Evolutionary conservation across 2,329 filamentous ascomycete species (phyloP).

Genomic region (Fusarium dimerum): DNA sequence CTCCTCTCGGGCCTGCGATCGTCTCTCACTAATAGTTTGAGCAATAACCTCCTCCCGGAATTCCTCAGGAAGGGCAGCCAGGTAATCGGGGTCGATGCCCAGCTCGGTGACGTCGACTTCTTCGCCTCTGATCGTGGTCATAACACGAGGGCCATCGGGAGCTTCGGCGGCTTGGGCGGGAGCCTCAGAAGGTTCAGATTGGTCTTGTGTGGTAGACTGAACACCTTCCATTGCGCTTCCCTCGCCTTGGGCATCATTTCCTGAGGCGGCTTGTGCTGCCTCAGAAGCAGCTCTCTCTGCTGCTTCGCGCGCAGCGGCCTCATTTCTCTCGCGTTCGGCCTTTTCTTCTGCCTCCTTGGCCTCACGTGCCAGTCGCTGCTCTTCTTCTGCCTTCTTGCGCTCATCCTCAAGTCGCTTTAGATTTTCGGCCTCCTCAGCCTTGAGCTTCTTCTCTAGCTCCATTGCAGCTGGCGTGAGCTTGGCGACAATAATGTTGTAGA

Average conservation of each 20-base stretch:
- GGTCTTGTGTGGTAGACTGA: slow-evolving; percentile 51
- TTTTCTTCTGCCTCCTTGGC: slow-evolving; percentile 72
- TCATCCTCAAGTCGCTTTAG: slow-evolving; percentile 56
- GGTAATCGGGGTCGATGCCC: slow-evolving; percentile 91
- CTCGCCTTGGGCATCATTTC: slow-evolving; percentile 12
- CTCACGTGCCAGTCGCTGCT: slow-evolving; percentile 66
- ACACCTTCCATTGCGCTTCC: slow-evolving; percentile 74
- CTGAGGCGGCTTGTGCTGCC: slow-evolving; percentile 44
- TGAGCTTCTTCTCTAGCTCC: slow-evolving; percentile 73
- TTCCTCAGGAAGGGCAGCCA: slow-evolving; percentile 96
- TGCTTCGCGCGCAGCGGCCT: slow-evolving; percentile 69
- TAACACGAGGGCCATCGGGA: slow-evolving; percentile 56
- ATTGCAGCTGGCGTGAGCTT: slow-evolving; percentile 82
- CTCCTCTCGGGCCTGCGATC: slow-evolving; percentile 72
- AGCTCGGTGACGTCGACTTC: slow-evolving; percentile 92
- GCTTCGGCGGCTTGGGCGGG: slow-evolving; percentile 22
- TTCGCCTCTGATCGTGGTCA: slow-evolving; percentile 81
- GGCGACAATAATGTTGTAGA: slow-evolving; percentile 70
- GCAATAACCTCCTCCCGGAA: slow-evolving; percentile 95
- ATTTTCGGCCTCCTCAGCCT: slow-evolving; percentile 58
- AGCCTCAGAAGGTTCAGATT: slow-evolving; percentile 31
- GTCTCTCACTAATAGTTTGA: slow-evolving; percentile 80
- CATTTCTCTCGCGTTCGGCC: slow-evolving; percentile 65
- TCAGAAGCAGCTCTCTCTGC: slow-evolving; percentile 58
- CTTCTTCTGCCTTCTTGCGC: slow-evolving; percentile 62